These are phyloP conservation scores for Phialophora macrospora DNA, from an alignment of 2,329 filamentous ascomycete genomes.

Conservation along the genomic window DNA sequence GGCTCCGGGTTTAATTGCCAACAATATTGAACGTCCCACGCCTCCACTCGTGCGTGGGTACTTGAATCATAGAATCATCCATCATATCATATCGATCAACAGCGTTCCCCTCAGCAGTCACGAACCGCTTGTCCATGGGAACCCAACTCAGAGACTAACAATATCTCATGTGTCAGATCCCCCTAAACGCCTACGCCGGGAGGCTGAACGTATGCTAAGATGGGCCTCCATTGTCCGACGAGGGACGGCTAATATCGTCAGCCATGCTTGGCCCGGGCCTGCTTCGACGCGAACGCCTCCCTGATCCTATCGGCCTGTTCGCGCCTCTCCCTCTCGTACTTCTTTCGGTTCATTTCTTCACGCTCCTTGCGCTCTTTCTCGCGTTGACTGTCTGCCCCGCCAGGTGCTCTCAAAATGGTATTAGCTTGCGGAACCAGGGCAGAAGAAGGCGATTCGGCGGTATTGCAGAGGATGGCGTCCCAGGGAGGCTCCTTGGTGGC, in stretches of 20 bases:
- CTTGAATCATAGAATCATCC: not conserved
- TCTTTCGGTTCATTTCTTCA: conserved; percentile 16
- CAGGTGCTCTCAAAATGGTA: conserved; percentile 16
- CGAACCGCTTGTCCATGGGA: not conserved
- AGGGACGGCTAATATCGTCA: not conserved
- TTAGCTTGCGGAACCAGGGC: conserved; percentile 12
- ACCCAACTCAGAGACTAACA: not conserved
- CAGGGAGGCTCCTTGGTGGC: conserved; percentile 11
- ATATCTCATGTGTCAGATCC: not conserved
- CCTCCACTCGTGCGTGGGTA: not conserved
- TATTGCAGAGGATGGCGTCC: conserved; percentile 30
- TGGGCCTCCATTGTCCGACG: no score
- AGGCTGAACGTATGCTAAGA: not conserved
- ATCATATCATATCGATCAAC: not conserved
- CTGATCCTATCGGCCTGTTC: conserved; percentile 26
- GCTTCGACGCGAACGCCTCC: conserved; percentile 13
- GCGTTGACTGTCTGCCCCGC: conserved; percentile 8
- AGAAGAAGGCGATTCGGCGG: conserved; percentile 19
- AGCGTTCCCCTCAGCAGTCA: not conserved
- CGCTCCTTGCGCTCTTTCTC: conserved; percentile 24
- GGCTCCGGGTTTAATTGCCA: not conserved
- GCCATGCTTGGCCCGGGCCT: conserved; percentile 16
- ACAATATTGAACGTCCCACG: not conserved
- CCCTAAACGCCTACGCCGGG: not conserved
- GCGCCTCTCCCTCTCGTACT: conserved; percentile 29